A percentile compares a stretch with the other conserved stretches of the same genome.
phyloP scores from a whole-genome alignment of 1,284 basidiomycete species.

The Tilletia walkeri region DNA sequence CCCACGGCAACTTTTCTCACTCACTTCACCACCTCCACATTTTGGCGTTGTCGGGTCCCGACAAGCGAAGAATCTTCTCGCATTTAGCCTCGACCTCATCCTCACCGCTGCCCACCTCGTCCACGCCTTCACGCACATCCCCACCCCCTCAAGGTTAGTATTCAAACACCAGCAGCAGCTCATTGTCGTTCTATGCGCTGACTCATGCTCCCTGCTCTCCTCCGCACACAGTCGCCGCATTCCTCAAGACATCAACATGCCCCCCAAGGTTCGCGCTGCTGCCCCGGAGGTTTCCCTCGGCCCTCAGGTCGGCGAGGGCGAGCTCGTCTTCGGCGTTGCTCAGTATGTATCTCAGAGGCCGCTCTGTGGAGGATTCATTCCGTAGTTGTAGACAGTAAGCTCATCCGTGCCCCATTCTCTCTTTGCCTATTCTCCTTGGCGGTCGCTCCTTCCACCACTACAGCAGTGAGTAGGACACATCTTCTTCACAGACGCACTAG shows the following conservation, averaged over 20 bases:
- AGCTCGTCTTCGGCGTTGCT: slow-evolving; percentile 56
- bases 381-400: neutral
- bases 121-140: too few relatives aligned
- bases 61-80: neutral
- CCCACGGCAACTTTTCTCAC: slow-evolving; percentile 27
- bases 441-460: neutral
- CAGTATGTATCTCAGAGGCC: slow-evolving; percentile 16
- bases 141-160: too few relatives aligned
- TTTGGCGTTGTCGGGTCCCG: slow-evolving; percentile 12
- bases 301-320: slow-evolving; percentile 55
- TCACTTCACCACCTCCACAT: slow-evolving; percentile 36
- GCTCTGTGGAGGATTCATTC: neutral
- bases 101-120: too few relatives aligned
- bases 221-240: neutral
- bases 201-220: neutral
- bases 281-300: slow-evolving; percentile 54
- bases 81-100: too few relatives aligned
- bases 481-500: too few relatives aligned
- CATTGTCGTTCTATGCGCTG: neutral
- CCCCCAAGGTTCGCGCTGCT: slow-evolving; percentile 52
- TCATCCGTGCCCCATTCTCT: neutral
- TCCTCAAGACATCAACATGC: slow-evolving; percentile 37
- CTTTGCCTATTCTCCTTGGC: too few relatives aligned
- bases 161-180: too few relatives aligned
- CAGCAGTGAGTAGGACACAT: slow-evolving; percentile 1